Evolutionary conservation across 345 rosid genomes (phyloP), one percentile per base, ranked within the genome.

Genomic region (Gossypium thurberi): DNA sequence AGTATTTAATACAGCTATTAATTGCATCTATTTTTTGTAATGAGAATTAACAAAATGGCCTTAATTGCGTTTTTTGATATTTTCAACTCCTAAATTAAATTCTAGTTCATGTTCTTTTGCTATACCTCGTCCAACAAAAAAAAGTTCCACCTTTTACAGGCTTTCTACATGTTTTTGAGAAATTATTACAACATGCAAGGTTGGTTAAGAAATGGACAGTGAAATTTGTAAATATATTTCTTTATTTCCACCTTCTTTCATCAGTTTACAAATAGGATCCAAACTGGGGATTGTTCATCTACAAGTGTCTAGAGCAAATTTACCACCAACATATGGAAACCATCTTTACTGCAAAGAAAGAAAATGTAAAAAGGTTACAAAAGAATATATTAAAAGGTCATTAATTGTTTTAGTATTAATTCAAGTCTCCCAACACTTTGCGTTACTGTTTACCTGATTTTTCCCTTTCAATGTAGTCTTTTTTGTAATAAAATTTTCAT

Each of bases 351-450:
- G 33, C 33, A 56, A 56, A 57, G 61, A 57, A 56, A 56, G 12
- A 56, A 56, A 21, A 57, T 53, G 58, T 2, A 56, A 58, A 7
- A 25, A 23, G 37, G 62, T 57, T 57, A 57, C 62, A 57, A 57
- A 57, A 25, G 23, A 3, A 58, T 12, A 25, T 58, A 58, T 25
- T 58, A 11, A 58, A 23, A 12, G 63, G 63, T 11, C 63, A 58
- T 58, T 58, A 58, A 58, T 58, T 58, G 6, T 58, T 23, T 23
- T 58, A 25, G 63, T 59, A 64, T 64, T 64, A 64, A 64, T 10
- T 64, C 50, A 15, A 17, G 20, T 62, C 37, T 8, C 40, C 23
- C 66, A 62, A 37, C 23, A 62, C 10, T 62, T 2, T 33, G 23
- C 66, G 66, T 62, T 62, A 57, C 23, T 12, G 52, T 48, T 48